Conservation (phyloP, 768 basidiomycete genomes). For the Hortiboletus campestris region DNA sequence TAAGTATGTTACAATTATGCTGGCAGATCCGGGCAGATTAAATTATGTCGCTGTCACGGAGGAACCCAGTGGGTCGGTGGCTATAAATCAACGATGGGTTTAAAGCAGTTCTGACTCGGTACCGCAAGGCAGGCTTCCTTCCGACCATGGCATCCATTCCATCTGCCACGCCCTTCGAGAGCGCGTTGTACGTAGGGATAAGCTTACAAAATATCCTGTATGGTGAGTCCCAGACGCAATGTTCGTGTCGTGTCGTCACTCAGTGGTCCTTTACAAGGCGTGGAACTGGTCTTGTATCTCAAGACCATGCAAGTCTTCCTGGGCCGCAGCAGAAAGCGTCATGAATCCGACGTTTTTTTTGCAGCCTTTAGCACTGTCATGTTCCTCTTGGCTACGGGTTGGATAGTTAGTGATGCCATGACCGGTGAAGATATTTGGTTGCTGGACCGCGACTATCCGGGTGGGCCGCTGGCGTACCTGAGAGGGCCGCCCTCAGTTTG, state of each 20-base stretch:
- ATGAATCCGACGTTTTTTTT: slow-evolving; percentile 6
- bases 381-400: background rate
- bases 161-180: background rate
- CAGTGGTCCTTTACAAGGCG: background rate
- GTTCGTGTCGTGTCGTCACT: too few species aligned
- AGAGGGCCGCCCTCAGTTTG: background rate
- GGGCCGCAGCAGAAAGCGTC: background rate
- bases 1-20: too few species aligned
- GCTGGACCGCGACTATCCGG: slow-evolving; percentile 25
- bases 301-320: slow-evolving; percentile 8
- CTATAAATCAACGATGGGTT: too few species aligned
- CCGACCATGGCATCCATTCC: background rate
- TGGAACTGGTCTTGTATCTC: slow-evolving; percentile 15
- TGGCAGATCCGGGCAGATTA: too few species aligned
- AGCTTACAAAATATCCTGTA: slow-evolving; percentile 14
- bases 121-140: too few species aligned
- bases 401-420: background rate
- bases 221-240: background rate
- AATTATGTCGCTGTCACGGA: too few species aligned
- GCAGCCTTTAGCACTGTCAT: slow-evolving; percentile 12
- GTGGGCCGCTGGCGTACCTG: slow-evolving; percentile 20
- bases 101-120: too few species aligned
- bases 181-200: slow-evolving; percentile 5
- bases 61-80: too few species aligned
- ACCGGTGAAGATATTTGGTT: slow-evolving; percentile 31